Conservation (phyloP, 164 flowering plant genomes). For the Umbellularia californica region DNA sequence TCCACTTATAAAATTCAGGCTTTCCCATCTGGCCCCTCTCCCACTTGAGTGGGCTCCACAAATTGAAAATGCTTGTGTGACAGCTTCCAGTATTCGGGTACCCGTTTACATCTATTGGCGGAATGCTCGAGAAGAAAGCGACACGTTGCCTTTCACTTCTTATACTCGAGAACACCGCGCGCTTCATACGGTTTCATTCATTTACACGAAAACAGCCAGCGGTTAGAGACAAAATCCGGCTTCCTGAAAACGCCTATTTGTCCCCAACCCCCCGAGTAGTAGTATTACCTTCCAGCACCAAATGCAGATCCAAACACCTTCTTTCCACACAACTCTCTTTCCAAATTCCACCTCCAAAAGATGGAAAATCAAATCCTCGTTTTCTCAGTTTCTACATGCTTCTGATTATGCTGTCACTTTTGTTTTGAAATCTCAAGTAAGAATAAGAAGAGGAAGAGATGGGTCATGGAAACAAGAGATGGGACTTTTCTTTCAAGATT, state of each 20-base stretch:
- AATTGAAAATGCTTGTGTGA: no score
- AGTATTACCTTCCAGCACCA: not conserved
- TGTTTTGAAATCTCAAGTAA: no score
- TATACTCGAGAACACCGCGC: no score
- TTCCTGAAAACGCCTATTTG: not conserved
- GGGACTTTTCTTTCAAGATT: slow-evolving; percentile 64
- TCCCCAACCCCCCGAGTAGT: not conserved
- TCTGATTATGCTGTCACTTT: no score
- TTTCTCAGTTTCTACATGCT: not conserved
- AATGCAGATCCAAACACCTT: not conserved
- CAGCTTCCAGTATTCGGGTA: no score
- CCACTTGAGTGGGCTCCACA: no score
- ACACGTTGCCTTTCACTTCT: no score
- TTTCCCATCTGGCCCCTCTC: no score
- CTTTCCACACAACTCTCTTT: not conserved
- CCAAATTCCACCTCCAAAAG: not conserved
- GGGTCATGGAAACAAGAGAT: slow-evolving; percentile 12
- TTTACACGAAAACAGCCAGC: not conserved
- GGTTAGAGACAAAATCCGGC: not conserved
- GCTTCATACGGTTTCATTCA: no score
- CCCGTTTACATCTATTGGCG: no score
- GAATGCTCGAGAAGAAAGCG: no score
- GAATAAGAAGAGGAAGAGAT: not conserved
- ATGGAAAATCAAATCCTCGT: not conserved
- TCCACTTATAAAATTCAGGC: no score